A percentile compares a stretch with the other conserved stretches of the same genome.
These are phyloP conservation scores for Iberis pinnata DNA, from an alignment of 345 rosid species.

Conservation along the genomic window DNA sequence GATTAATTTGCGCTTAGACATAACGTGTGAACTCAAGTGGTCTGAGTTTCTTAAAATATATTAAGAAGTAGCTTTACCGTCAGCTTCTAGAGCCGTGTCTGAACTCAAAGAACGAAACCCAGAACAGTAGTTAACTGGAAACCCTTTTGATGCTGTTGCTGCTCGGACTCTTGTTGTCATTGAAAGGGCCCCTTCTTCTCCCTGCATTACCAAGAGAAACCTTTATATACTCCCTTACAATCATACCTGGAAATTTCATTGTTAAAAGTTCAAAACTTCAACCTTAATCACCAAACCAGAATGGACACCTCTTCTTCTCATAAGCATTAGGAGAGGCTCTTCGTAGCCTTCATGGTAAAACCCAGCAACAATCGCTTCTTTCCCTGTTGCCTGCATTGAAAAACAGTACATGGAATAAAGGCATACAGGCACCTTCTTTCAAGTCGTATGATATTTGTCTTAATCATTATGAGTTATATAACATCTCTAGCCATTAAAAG, in stretches of 20 bases:
- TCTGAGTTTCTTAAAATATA: not conserved
- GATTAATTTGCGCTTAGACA: not conserved
- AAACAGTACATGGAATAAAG: slow-evolving; percentile 12
- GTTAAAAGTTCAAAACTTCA: not conserved
- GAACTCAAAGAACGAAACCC: slow-evolving; percentile 70
- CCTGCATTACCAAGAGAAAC: slow-evolving; percentile 38
- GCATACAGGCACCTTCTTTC: not conserved
- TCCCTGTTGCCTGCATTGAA: slow-evolving; percentile 66
- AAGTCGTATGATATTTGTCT: not conserved
- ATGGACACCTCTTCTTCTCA: slow-evolving; percentile 95
- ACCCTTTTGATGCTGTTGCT: slow-evolving; percentile 62
- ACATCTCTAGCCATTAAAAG: not conserved
- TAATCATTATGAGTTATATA: slow-evolving; percentile 1
- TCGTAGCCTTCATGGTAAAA: slow-evolving; percentile 95
- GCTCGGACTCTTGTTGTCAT: slow-evolving; percentile 84
- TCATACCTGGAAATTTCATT: not conserved
- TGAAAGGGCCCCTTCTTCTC: slow-evolving; percentile 96
- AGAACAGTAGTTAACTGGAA: slow-evolving; percentile 90
- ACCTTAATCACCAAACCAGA: slow-evolving; percentile 96
- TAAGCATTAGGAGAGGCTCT: slow-evolving; percentile 91
- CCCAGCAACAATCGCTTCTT: slow-evolving; percentile 83
- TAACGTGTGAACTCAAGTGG: not conserved
- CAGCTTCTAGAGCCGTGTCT: slow-evolving; percentile 61
- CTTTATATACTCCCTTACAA: not conserved
- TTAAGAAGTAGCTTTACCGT: slow-evolving; percentile 44